Percentiles rank a stretch among this genome's conserved stretches.
Evolutionary conservation across 495 filamentous ascomycete species (phyloP).

Genomic region (Diplogelasinospora grovesii): DNA sequence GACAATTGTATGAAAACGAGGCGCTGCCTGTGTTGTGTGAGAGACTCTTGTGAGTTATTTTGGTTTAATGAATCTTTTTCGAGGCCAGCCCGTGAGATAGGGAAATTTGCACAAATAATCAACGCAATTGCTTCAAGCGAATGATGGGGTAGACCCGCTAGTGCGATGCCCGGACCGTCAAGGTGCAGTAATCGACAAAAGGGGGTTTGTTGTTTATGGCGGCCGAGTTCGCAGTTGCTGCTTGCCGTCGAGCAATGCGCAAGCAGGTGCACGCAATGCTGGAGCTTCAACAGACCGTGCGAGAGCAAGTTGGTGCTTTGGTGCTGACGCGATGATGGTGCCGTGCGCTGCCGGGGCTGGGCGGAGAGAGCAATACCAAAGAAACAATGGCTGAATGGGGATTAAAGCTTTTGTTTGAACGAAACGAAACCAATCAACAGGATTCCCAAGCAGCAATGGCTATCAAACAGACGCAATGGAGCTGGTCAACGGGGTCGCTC

Average conservation of each 20-base stretch:
- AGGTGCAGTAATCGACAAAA: conserved; percentile 18
- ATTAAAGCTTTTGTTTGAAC: conserved; percentile 32
- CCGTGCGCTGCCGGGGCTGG: conserved; percentile 17
- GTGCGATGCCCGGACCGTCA: conserved; percentile 16
- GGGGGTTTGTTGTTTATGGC: conserved; percentile 6
- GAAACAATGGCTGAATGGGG: conserved; percentile 36
- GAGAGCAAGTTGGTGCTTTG: not conserved
- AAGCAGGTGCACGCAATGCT: conserved; percentile 1
- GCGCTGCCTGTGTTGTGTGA: conserved; percentile 23
- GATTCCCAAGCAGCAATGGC: conserved; percentile 26
- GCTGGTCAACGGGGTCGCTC: conserved; percentile 14
- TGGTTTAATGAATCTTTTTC: conserved; percentile 17
- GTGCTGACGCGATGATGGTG: conserved; percentile 7
- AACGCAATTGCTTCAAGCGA: conserved; percentile 27
- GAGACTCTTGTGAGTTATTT: conserved; percentile 2
- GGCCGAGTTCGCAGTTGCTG: conserved; percentile 8
- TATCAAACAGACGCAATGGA: conserved; percentile 24
- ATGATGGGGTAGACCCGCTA: conserved; percentile 14
- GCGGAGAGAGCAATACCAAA: conserved; percentile 12
- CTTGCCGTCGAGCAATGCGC: conserved; percentile 20
- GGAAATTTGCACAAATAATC: conserved; percentile 16
- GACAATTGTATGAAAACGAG: conserved; percentile 12
- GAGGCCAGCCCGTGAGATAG: conserved; percentile 33
- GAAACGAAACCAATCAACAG: conserved; percentile 36
- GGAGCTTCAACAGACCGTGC: not conserved